Evolutionary conservation across 768 basidiomycete species (phyloP).

Genomic region (Gymnopilus dilepis): DNA sequence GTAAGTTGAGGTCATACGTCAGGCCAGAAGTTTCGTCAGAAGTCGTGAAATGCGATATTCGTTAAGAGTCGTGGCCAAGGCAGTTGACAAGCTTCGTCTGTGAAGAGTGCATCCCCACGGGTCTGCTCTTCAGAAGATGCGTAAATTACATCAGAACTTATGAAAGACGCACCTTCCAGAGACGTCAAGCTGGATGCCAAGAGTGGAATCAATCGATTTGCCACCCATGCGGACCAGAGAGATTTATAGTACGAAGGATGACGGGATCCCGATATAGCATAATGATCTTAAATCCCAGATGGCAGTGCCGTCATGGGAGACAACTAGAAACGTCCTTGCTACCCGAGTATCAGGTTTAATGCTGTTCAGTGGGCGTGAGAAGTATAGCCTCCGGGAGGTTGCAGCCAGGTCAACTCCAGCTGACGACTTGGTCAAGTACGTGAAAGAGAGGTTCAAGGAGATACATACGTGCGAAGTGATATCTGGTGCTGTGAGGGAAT

Average conservation of each 20-base stretch:
- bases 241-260: neutral
- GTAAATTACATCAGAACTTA: neutral
- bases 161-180: conserved; percentile 14
- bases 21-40: neutral
- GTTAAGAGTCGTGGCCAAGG: conserved; percentile 1
- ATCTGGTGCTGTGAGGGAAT: no score
- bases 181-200: conserved; percentile 11
- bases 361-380: neutral
- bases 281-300: neutral
- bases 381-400: neutral
- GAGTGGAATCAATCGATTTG: conserved; percentile 2
- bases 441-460: neutral
- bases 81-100: conserved; percentile 1
- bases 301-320: neutral
- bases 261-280: neutral
- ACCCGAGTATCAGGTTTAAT: neutral
- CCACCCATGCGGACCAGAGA: neutral
- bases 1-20: neutral
- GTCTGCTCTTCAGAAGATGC: neutral
- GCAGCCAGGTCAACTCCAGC: neutral
- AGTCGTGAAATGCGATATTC: neutral
- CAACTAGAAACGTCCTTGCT: neutral
- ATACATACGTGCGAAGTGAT: no score
- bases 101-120: neutral
- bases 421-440: neutral